phyloP scores from a whole-genome alignment of 768 basidiomycete species.

The Termitomyces sp. region DNA sequence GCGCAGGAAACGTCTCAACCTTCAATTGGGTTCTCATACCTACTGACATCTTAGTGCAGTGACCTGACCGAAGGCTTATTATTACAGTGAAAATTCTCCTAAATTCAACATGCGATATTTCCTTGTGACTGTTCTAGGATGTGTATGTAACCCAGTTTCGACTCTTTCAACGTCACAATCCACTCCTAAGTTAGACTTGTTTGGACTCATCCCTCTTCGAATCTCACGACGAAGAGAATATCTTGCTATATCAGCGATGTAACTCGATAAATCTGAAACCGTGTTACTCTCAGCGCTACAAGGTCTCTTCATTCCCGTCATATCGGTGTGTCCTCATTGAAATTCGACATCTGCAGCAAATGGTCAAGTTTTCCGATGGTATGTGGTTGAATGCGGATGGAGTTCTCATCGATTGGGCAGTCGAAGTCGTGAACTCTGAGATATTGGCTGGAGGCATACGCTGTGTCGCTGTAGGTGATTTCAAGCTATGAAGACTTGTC shows the following conservation, averaged over 20 bases:
- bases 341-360: not conserved
- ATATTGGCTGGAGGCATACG: constrained; percentile 22
- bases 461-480: constrained; percentile 24
- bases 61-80: too few relatives aligned
- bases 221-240: not conserved
- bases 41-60: too few relatives aligned
- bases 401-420: constrained; percentile 27
- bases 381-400: constrained; percentile 25
- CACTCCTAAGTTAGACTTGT: not conserved
- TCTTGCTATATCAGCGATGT: not conserved
- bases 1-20: too few relatives aligned
- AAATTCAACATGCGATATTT: too few relatives aligned
- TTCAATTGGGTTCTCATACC: too few relatives aligned
- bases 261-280: not conserved
- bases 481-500: not conserved
- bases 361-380: constrained; percentile 31
- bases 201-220: not conserved
- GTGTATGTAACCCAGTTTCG: too few relatives aligned
- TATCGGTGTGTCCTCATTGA: not conserved
- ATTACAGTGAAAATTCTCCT: too few relatives aligned
- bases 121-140: too few relatives aligned
- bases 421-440: constrained; percentile 26
- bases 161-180: too few relatives aligned
- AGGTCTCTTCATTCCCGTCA: not conserved
- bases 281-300: not conserved